Evolutionary conservation across 805 yeast genomes (phyloP).

Genomic region (Schizosaccharomyces pombe): DNA sequence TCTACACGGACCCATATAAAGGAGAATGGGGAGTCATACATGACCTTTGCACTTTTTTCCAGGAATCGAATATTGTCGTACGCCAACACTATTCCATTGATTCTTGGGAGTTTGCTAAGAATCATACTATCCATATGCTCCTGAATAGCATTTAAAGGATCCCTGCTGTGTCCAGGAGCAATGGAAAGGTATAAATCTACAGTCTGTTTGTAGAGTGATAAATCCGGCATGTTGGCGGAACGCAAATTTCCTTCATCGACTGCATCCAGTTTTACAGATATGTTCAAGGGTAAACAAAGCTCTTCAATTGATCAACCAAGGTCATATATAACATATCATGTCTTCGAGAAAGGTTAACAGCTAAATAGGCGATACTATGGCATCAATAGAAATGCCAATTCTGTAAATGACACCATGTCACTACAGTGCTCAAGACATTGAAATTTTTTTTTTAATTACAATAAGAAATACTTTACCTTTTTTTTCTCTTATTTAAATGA

Average conservation of each 20-base stretch:
- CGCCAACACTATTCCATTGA: slow-evolving; percentile 60
- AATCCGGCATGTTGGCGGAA: not conserved
- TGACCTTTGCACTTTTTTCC: slow-evolving; percentile 32
- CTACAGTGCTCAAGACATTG: too few species aligned
- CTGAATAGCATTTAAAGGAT: slow-evolving; percentile 58
- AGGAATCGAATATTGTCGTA: slow-evolving; percentile 40
- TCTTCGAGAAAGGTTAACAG: too few species aligned
- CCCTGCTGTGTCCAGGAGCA: slow-evolving; percentile 54
- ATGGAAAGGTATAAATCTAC: slow-evolving; percentile 43
- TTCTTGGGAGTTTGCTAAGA: slow-evolving; percentile 43
- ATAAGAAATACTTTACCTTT: too few species aligned
- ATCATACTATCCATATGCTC: slow-evolving; percentile 75
- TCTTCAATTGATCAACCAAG: not conserved
- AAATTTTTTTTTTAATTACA: too few species aligned
- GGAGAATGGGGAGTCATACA: slow-evolving; percentile 66
- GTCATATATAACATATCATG: too few species aligned
- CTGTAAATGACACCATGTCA: too few species aligned
- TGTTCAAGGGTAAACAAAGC: not conserved
- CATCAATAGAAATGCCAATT: too few species aligned
- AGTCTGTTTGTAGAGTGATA: not conserved
- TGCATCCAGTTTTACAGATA: too few species aligned
- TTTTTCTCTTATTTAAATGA: too few species aligned
- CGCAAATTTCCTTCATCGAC: not conserved
- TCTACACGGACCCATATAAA: slow-evolving; percentile 73
- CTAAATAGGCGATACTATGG: too few species aligned